Conservation (phyloP, 1,284 basidiomycete genomes). For the Hemileia vastatrix region DNA sequence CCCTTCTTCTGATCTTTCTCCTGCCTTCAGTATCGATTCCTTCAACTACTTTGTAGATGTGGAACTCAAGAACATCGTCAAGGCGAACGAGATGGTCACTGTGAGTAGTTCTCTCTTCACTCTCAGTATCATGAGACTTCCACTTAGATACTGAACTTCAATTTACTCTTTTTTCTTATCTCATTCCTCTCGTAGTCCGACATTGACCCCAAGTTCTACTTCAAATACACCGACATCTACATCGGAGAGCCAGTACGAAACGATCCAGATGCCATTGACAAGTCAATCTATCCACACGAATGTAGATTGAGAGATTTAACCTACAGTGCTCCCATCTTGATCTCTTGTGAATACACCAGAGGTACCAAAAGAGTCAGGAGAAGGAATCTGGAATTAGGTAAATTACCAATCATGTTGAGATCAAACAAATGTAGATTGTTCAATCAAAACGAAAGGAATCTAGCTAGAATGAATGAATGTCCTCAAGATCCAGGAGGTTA, state of each 20-base stretch:
- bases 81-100: slow-evolving; percentile 42
- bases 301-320: slow-evolving; percentile 43
- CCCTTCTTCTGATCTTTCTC: background rate
- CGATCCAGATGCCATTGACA: slow-evolving; percentile 36
- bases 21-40: background rate
- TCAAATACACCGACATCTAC: slow-evolving; percentile 41
- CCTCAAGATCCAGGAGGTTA: slow-evolving; percentile 44
- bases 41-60: slow-evolving; percentile 2
- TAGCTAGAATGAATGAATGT: slow-evolving; percentile 43
- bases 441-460: slow-evolving; percentile 35
- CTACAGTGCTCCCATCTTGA: slow-evolving; percentile 41
- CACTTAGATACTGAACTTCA: too few species aligned
- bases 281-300: slow-evolving; percentile 42
- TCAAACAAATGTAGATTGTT: slow-evolving; percentile 40
- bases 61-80: slow-evolving; percentile 37
- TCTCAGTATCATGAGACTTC: too few species aligned
- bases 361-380: slow-evolving; percentile 40
- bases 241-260: slow-evolving; percentile 38
- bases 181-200: slow-evolving; percentile 27
- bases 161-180: background rate
- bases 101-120: slow-evolving; percentile 4
- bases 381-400: slow-evolving; percentile 39
- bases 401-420: slow-evolving; percentile 43
- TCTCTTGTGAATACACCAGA: slow-evolving; percentile 41
- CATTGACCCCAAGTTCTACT: slow-evolving; percentile 42